These are phyloP conservation scores for Xerocomellus dryophilus DNA, from an alignment of 768 basidiomycete genomes.

Conservation along the genomic window DNA sequence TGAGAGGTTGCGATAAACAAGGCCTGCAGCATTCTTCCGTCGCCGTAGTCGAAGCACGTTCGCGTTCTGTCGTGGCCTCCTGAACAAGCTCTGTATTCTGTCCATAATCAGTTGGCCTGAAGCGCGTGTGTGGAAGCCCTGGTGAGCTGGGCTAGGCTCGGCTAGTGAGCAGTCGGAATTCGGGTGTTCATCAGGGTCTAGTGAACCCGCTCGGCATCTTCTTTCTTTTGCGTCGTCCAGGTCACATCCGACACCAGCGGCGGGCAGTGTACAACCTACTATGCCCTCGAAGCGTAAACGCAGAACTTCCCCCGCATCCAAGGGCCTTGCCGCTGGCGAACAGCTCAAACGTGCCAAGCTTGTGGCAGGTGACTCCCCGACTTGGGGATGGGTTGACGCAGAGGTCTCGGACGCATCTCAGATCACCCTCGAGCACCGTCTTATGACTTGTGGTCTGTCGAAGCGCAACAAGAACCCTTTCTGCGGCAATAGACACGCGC, in stretches of 20 bases:
- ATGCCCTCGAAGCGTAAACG: constrained; percentile 64
- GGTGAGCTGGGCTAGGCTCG: not conserved
- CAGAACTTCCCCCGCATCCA: constrained; percentile 42
- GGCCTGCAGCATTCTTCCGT: constrained; percentile 36
- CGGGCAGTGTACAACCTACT: not conserved
- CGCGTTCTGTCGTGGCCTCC: constrained; percentile 23
- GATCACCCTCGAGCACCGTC: constrained; percentile 66
- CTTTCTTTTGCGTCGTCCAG: constrained; percentile 6
- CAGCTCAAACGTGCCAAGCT: constrained; percentile 56
- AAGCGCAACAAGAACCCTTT: constrained; percentile 45
- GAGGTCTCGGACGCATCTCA: constrained; percentile 52
- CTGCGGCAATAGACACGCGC: constrained; percentile 57
- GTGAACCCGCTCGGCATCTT: constrained; percentile 8
- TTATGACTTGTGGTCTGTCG: constrained; percentile 67
- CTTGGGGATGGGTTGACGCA: constrained; percentile 83
- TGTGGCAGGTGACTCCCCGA: constrained; percentile 41
- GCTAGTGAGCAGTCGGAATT: constrained; percentile 22
- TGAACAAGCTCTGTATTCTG: constrained; percentile 18
- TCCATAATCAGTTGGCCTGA: constrained; percentile 18
- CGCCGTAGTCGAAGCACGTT: constrained; percentile 45
- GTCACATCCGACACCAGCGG: not conserved
- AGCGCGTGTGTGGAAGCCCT: not conserved
- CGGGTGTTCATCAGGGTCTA: constrained; percentile 21
- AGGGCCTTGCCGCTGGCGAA: constrained; percentile 61
- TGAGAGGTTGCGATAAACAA: constrained; percentile 35